A percentile compares a stretch with the other conserved stretches of the same genome.
Evolutionary conservation across 1,284 basidiomycete genomes (phyloP).

Genomic region (Peniophora sp.): DNA sequence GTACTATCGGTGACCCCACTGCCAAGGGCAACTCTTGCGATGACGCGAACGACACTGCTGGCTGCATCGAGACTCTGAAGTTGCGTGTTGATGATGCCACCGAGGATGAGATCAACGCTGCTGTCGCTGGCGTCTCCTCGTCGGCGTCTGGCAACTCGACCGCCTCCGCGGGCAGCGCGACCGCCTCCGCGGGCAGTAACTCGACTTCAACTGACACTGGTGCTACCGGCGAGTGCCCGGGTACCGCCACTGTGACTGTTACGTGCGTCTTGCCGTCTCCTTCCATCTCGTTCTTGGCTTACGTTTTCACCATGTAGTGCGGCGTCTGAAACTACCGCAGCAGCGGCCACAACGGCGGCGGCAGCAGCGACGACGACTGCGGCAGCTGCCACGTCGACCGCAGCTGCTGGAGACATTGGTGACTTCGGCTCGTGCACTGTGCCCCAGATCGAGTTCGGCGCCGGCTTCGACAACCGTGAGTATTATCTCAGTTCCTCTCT

Average conservation of each 20-base stretch:
- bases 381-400: constrained; percentile 11
- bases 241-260: constrained; percentile 9
- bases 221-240: not conserved
- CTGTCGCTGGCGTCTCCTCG: constrained; percentile 27
- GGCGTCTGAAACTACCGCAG: constrained; percentile 2
- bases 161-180: constrained; percentile 10
- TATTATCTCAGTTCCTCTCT: constrained; percentile 47
- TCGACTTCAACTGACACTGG: constrained; percentile 3
- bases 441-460: constrained; percentile 53
- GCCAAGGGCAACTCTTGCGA: constrained; percentile 44
- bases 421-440: constrained; percentile 51
- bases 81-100: constrained; percentile 52
- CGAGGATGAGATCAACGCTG: constrained; percentile 49
- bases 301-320: no score
- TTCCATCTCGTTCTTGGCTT: no score
- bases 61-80: constrained; percentile 61
- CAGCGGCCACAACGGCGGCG: constrained; percentile 7
- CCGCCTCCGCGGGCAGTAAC: constrained; percentile 5
- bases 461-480: constrained; percentile 47
- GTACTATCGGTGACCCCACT: constrained; percentile 43
- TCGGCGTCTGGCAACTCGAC: not conserved
- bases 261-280: constrained; percentile 3
- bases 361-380: constrained; percentile 7
- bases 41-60: constrained; percentile 41
- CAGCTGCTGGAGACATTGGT: constrained; percentile 20